phyloP scores from a whole-genome alignment of 2,329 filamentous ascomycete species.

The Trichoderma harzianum region DNA sequence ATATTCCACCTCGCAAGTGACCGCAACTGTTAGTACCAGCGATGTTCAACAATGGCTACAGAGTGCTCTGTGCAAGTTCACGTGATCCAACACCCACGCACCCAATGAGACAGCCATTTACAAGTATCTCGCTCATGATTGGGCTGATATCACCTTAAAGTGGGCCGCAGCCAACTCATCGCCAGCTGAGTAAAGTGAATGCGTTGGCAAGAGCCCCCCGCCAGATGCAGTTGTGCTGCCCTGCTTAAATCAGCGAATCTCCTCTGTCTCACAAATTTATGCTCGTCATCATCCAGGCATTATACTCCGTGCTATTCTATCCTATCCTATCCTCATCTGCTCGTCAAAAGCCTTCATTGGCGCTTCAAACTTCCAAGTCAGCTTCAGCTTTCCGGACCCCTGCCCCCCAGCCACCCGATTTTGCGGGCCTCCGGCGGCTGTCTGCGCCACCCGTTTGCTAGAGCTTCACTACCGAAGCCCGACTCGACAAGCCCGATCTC shows the following conservation, averaged over 20 bases:
- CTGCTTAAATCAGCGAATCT: not conserved
- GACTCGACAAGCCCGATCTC: slow-evolving; percentile 2
- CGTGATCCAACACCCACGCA: not conserved
- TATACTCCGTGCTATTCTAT: not conserved
- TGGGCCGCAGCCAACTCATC: slow-evolving; percentile 4
- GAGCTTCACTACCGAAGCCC: slow-evolving; percentile 8
- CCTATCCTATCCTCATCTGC: not conserved
- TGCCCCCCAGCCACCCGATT: slow-evolving; percentile 19
- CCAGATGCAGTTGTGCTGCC: not conserved
- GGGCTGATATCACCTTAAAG: not conserved
- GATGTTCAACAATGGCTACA: not conserved
- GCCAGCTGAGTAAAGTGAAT: not conserved
- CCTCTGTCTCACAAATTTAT: not conserved
- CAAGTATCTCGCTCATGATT: not conserved
- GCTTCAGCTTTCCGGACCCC: slow-evolving; percentile 7
- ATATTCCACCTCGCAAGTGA: not conserved
- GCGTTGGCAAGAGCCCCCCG: not conserved
- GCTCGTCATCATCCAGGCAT: not conserved
- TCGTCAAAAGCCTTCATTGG: not conserved
- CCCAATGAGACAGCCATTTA: not conserved
- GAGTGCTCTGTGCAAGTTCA: not conserved
- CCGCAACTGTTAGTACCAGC: no score
- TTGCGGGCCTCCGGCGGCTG: slow-evolving; percentile 17
- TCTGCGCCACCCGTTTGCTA: slow-evolving; percentile 20
- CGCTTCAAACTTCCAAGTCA: not conserved